These are phyloP conservation scores for Penicillium longicatenatum DNA, from an alignment of 495 filamentous ascomycete species.

Conservation along the genomic window DNA sequence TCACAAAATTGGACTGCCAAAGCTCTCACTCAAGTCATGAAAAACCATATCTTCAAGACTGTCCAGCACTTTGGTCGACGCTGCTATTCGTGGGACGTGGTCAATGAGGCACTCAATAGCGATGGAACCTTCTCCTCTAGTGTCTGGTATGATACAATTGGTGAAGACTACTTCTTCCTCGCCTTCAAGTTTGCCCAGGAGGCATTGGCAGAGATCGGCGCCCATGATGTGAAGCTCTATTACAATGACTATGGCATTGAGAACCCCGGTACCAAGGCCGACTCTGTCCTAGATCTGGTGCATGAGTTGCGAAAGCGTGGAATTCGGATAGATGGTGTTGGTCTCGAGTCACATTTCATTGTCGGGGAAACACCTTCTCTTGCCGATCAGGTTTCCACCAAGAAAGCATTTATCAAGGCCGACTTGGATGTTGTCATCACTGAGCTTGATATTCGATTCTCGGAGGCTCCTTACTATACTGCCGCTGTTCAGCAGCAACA, in stretches of 20 bases:
- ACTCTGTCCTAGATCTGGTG: constrained; percentile 48
- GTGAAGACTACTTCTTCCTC: constrained; percentile 28
- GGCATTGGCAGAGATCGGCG: constrained; percentile 26
- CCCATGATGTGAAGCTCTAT: constrained; percentile 54
- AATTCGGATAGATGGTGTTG: constrained; percentile 61
- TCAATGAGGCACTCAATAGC: constrained; percentile 55
- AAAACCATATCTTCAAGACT: constrained; percentile 46
- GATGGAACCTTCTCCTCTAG: constrained; percentile 38
- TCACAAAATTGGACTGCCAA: constrained; percentile 47
- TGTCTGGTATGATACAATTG: constrained; percentile 29
- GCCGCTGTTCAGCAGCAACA: constrained; percentile 50
- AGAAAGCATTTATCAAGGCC: constrained; percentile 46
- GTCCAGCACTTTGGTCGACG: constrained; percentile 48
- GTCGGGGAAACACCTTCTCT: constrained; percentile 50
- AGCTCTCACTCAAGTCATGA: constrained; percentile 45
- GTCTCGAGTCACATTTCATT: constrained; percentile 61
- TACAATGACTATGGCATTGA: constrained; percentile 71
- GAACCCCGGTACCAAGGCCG: constrained; percentile 51
- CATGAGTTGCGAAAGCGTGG: constrained; percentile 45
- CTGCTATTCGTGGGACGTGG: constrained; percentile 53
- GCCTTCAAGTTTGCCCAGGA: constrained; percentile 51
- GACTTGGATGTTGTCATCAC: constrained; percentile 63
- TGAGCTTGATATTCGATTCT: constrained; percentile 60
- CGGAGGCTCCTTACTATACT: constrained; percentile 27
- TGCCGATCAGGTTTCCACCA: constrained; percentile 35